Base-by-base conservation (phyloP, 176 grass and related monocot species). In the Pharus latifolius region DNA sequence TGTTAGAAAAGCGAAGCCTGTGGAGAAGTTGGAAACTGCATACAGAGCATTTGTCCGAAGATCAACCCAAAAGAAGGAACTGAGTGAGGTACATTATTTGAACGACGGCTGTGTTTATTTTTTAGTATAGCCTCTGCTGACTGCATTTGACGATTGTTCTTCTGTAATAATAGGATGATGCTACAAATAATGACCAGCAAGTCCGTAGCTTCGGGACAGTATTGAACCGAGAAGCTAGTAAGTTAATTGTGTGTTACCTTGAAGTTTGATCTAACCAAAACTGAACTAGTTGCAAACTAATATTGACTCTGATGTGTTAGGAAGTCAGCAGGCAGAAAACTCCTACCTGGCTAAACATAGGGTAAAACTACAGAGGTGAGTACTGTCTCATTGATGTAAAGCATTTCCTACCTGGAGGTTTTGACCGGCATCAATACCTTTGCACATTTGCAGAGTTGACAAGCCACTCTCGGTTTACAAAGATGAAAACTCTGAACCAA, bases 31-130 rank as follows among this genome's bases (percentile, higher is more conserved):
- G 74, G 76, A 91, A 81, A 69, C 73, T 45, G 73, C 52, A 26
- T 94, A 94, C 65, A 89, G 82, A 59, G 27, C 76, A 49, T 99
- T 99, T 78, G 84, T 99, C 48, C 37, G 72, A 43, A 85, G 84
- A 58, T 86, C 78, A 49, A 76, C 76, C 26, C 82, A 77, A 72
- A 94, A 69, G 59, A 85, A 85, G 24, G 81, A 76, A 48, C 59
- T 69, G 2, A 54, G 30, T 66, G 84, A 94, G 84, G 95, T 86
- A 52, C 33, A 56, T 17, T 63, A 46, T 82, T 35, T 44, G 22
- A 53, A 46, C 38, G 1, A 40, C n/a, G 19, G 14, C 6, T 9
- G 3, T 32, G 3, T 67, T 57, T 34, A 20, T n/a, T 35, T 73
- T 45, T 49, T 31, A 38, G 4, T 66, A 5, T 2, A 41, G 2